These are phyloP conservation scores for Allodekkera sacchari DNA, from an alignment of 805 yeast genomes.

Conservation along the genomic window DNA sequence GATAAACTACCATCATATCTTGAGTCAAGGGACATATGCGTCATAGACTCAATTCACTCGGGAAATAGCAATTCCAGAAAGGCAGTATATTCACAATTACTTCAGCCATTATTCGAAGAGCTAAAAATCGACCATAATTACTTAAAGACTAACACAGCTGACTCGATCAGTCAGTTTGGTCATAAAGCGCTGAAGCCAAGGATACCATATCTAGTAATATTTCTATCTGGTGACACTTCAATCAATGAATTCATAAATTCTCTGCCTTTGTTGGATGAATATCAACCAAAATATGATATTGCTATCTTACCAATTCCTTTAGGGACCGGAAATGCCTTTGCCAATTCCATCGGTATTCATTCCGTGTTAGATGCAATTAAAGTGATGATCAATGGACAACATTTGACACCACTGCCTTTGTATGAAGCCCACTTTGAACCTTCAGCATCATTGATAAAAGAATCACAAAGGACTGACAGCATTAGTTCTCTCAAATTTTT, in stretches of 20 bases:
- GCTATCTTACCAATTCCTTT: slow-evolving; percentile 46
- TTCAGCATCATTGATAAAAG: slow-evolving; percentile 15
- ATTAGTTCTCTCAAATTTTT: slow-evolving; percentile 25
- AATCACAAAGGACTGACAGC: not conserved
- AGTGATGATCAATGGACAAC: slow-evolving; percentile 23
- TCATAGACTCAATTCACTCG: slow-evolving; percentile 44
- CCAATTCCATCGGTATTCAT: slow-evolving; percentile 45
- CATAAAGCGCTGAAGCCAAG: slow-evolving; percentile 13
- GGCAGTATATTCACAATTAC: slow-evolving; percentile 32
- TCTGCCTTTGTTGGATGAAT: slow-evolving; percentile 12
- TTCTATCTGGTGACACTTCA: slow-evolving; percentile 85
- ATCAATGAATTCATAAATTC: slow-evolving; percentile 66
- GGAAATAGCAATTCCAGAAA: slow-evolving; percentile 33
- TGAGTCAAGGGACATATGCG: slow-evolving; percentile 4
- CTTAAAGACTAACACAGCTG: slow-evolving; percentile 27
- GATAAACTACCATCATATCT: slow-evolving; percentile 4
- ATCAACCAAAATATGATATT: not conserved
- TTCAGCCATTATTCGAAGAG: slow-evolving; percentile 38
- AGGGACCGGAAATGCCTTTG: slow-evolving; percentile 84
- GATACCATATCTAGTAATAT: slow-evolving; percentile 34
- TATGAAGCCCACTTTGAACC: slow-evolving; percentile 37
- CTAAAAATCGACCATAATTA: slow-evolving; percentile 24
- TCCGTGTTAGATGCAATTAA: slow-evolving; percentile 28
- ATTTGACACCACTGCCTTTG: slow-evolving; percentile 32
- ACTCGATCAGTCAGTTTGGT: slow-evolving; percentile 30